Percentiles rank a stretch among this genome's conserved stretches.
phyloP scores from a whole-genome alignment of 78 protist genomes.

The Cyanophora paradoxa region DNA sequence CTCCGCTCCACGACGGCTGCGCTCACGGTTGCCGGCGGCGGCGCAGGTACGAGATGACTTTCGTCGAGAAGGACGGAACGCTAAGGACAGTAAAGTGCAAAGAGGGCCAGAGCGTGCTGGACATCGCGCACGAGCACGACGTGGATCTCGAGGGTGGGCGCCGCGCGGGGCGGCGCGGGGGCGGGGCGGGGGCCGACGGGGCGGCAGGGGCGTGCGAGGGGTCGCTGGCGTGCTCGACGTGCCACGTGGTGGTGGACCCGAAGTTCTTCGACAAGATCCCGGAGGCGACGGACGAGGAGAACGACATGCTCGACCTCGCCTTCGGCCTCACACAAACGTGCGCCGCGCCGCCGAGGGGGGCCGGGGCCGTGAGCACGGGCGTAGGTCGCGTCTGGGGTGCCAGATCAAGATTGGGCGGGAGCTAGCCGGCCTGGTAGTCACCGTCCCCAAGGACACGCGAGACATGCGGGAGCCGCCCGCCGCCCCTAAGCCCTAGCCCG shows the following conservation, averaged over 20 bases:
- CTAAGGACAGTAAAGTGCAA: not conserved
- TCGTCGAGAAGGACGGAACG: not conserved
- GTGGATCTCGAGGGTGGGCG: constrained; percentile 65
- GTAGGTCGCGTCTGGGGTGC: constrained; percentile 1
- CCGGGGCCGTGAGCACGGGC: not conserved
- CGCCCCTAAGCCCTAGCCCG: no score
- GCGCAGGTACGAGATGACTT: no score
- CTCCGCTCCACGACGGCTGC: no score
- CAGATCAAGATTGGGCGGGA: no score
- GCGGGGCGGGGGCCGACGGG: no score
- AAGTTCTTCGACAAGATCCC: constrained; percentile 55
- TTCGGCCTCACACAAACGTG: constrained; percentile 63
- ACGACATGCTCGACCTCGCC: constrained; percentile 89
- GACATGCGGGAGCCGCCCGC: no score
- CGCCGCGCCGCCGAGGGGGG: not conserved
- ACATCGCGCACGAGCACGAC: constrained; percentile 68
- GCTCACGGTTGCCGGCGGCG: no score
- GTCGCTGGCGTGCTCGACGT: constrained; percentile 88
- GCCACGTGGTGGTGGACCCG: constrained; percentile 71
- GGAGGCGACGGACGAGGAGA: constrained; percentile 74
- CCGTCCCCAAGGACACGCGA: no score
- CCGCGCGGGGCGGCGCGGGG: not conserved
- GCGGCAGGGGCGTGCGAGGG: constrained; percentile 77
- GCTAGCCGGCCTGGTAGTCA: no score
- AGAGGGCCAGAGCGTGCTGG: constrained; percentile 35